phyloP scores from a whole-genome alignment of 805 yeast species.

The Kregervanrija pseudodelftensis region DNA sequence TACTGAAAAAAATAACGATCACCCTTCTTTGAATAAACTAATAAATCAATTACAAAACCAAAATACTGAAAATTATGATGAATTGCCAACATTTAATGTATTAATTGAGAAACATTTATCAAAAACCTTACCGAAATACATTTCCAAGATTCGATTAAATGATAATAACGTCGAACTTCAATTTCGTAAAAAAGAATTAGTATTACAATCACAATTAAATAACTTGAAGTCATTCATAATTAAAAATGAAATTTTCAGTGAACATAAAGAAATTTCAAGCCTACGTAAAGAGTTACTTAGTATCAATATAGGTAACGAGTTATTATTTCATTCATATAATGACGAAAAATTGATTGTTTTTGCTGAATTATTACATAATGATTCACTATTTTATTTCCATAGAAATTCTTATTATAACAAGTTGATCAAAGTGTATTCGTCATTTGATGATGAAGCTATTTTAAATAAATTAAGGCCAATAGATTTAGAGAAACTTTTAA shows the following conservation, averaged over 20 bases:
- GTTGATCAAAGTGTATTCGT: constrained; percentile 2
- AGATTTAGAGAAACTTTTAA: constrained; percentile 8
- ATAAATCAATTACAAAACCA: not conserved
- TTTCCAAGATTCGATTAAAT: too few species aligned
- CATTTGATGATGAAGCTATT: constrained; percentile 2
- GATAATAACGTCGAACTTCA: too few species aligned
- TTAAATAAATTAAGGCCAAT: constrained; percentile 6
- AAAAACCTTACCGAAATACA: constrained; percentile 2
- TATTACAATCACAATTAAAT: not conserved
- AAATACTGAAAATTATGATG: not conserved
- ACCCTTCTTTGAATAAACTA: not conserved
- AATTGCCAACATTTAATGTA: not conserved
- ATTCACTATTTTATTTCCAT: constrained; percentile 3
- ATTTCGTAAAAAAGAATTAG: too few species aligned
- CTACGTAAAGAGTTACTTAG: not conserved
- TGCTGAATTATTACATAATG: constrained; percentile 7
- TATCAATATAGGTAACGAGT: not conserved
- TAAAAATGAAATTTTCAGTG: constrained; percentile 6
- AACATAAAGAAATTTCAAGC: constrained; percentile 1
- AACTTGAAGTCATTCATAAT: constrained; percentile 5
- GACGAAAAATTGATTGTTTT: constrained; percentile 2
- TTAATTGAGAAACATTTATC: not conserved
- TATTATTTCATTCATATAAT: constrained; percentile 1
- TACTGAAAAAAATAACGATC: not conserved
- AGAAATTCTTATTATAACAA: constrained; percentile 1